Evolutionary conservation across 129 eudicot species (phyloP).

Genomic region (Smallanthus sonchifolius): DNA sequence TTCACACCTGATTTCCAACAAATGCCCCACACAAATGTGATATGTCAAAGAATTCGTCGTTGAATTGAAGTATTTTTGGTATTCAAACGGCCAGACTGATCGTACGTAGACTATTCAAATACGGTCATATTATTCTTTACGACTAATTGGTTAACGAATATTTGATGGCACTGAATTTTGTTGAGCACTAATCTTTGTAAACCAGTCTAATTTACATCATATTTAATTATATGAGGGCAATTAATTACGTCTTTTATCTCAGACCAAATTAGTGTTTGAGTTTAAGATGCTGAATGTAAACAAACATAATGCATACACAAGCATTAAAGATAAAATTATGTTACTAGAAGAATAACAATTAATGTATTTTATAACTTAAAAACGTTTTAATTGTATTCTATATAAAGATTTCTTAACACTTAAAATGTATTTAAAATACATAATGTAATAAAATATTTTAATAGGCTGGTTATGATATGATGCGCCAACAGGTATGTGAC

Average conservation of each 20-base stretch:
- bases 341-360: not conserved
- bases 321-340: not conserved
- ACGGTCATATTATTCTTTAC: not conserved
- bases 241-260: too few relatives aligned
- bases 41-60: constrained; percentile 8
- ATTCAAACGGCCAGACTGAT: not conserved
- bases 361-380: not conserved
- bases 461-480: constrained; percentile 38
- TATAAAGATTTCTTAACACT: not conserved
- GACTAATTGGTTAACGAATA: not conserved
- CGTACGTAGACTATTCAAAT: constrained; percentile 10
- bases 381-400: not conserved
- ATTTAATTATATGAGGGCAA: not conserved
- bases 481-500: constrained; percentile 39
- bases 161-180: not conserved
- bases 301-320: not conserved
- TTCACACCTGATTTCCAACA: too few relatives aligned
- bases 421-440: not conserved
- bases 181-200: not conserved
- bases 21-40: constrained; percentile 19
- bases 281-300: not conserved
- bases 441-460: not conserved
- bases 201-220: not conserved
- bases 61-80: not conserved
- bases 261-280: too few relatives aligned